Base-by-base conservation (phyloP, 805 yeast species). In the Teunomyces aglyptinius region DNA sequence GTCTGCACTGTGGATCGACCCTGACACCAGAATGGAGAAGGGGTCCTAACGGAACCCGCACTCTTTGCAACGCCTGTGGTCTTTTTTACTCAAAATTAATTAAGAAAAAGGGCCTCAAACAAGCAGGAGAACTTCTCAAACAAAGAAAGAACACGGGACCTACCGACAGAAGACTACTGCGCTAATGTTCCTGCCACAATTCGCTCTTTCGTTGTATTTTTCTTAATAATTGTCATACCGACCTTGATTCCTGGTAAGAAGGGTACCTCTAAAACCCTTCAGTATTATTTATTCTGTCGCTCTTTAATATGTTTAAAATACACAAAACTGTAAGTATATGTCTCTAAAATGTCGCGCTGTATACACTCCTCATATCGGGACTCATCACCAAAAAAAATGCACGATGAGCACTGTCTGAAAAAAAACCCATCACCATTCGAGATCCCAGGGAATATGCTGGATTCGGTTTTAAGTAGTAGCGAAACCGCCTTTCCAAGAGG, bases 401-500 rank as follows among this genome's bases (percentile, higher is more conserved):
- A 34, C 48, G 48, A 45, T 45, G 48, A 45, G 48, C 39, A 33
- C 12, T 35, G 13, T 11, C 27, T 16, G 44, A 24, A 46, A 46
- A 46, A 45, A 46, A 18, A 8, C 29, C 38, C 32, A 38, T 31
- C 13, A 20, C 24, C 31, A 22, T 26, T 46, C 4, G 12, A 18
- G 12, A 31, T 31, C 40, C 31, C 33, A 36, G 38, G 26, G 32
- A 45, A 28, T 31, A 43, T 47, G 49, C 51, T 61, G 31, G 61
- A 60, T 32, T 62, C 71, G 34, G 60, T 62, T 36, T 58, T 71
- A 43, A 64, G 65, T 45, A 70, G 69, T 55, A 70, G 65, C 49
- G 88, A 83, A 48, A 70, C 76, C 35, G 75, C 86, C 10, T 94
- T 94, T 63, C 99, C 99, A 43, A 86, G 99, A 81, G 99, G 99